Evolutionary conservation across 2,329 filamentous ascomycete genomes (phyloP).

Genomic region (Drechslerella dactyloides): DNA sequence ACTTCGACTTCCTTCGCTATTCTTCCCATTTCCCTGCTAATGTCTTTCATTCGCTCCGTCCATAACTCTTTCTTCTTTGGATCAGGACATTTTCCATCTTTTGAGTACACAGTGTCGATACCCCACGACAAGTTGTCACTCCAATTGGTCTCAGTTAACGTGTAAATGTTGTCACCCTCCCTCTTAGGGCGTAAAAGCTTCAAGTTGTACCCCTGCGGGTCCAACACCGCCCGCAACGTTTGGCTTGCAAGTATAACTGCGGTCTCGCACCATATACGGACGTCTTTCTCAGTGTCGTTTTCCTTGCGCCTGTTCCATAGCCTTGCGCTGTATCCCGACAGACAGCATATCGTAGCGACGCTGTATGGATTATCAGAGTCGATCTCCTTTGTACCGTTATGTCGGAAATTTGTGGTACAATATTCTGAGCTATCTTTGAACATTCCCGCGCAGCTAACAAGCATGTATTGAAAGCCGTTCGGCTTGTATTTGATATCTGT

Average conservation of each 20-base stretch:
- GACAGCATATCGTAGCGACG: slow-evolving; percentile 8
- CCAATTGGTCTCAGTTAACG: slow-evolving; percentile 3
- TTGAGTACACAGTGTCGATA: background rate
- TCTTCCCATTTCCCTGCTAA: background rate
- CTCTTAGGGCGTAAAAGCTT: background rate
- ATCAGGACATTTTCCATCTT: background rate
- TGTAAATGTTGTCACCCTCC: background rate
- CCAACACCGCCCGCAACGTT: slow-evolving; percentile 6
- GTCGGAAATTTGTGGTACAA: background rate
- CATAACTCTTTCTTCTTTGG: background rate
- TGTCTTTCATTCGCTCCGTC: background rate
- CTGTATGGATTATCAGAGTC: background rate
- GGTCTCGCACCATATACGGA: slow-evolving; percentile 6
- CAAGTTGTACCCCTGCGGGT: background rate
- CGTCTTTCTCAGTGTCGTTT: background rate
- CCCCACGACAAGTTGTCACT: slow-evolving; percentile 11
- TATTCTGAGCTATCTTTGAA: background rate
- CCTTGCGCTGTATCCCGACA: background rate
- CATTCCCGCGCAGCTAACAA: background rate
- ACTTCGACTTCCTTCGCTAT: background rate
- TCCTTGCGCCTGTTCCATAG: slow-evolving; percentile 5
- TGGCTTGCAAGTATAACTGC: slow-evolving; percentile 3
- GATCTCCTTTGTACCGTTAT: background rate
- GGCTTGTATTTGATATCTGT: background rate
- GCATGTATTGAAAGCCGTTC: slow-evolving; percentile 3